Evolutionary conservation across 2,329 filamentous ascomycete genomes (phyloP), one percentile per base, ranked within the genome.

Genomic region (Incumbomyces lentus): DNA sequence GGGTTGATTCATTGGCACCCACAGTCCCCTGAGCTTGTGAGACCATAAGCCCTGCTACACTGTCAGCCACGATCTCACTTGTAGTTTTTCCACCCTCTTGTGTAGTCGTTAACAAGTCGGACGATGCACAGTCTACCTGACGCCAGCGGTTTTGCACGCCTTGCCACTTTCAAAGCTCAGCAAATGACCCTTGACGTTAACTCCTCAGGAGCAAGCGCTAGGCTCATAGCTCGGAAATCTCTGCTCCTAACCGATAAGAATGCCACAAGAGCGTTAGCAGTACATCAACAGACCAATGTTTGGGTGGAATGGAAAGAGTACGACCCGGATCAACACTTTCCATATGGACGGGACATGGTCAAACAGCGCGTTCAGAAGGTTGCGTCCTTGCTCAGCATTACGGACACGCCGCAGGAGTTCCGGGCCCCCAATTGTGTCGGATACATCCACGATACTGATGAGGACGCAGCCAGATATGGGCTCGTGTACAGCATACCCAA

Each of bases 351-450:
- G 33, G 33, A 35, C 13, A 35, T 35, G 11, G 6, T 40, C 14
- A 26, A 45, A 42, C 30, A 47, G 33, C 40, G 49, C 17, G 68
- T 73, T 2, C 60, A 63, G n/a, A 71, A 70, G 50, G 61, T 75
- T 6, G 69, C 69, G n/a, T 64, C 66, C 3, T 56, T 75, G 14
- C 61, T 75, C 6, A 67, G 71, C 47, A 67, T 72, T 50, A 63
- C 58, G 4, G 67, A 70, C 2, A 73, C 73, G 40, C 71, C 71
- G 1, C 64, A 69, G 40, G 67, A 68, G 0, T 76, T 76, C 49
- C 60, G 70, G 12, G 70, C 71, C 2, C 72, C 71, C 2, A 68
- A 71, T 36, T 75, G 73, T 46, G 58, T 75, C 0, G 73, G 72
- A 5, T 75, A 70, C 56, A 73, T 74, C 37, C 65, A 73, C 55